Base-by-base conservation (phyloP, 2,329 filamentous ascomycete species). In the Trichoderma aggressivum region DNA sequence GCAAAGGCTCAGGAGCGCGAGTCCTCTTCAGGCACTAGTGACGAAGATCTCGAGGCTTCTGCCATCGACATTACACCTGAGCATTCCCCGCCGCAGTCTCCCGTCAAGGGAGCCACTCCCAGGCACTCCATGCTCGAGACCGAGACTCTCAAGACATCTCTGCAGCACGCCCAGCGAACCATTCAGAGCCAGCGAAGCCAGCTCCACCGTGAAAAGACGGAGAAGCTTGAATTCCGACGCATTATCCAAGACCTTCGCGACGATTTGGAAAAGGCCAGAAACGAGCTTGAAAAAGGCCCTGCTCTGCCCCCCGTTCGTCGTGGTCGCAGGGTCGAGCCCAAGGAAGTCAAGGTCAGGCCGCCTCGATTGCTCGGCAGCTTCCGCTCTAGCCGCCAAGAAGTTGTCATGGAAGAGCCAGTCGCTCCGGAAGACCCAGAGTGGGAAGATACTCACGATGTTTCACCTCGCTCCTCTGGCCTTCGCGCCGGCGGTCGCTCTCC, bases 201-300 rank as follows among this genome's bases (percentile, higher is more conserved):
- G 77, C 92, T 98, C 60, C 95, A 99, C 80, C 92, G 96, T 39
- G 96, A 99, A 81, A 99, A 98, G 89, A 98, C 95, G 0, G 96
- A 99, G 81, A 99, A 98, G 85, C 88, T 98, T 32, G 96, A 99
- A 81, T 88, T 98, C 68, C 94, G 94, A 82, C 92, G 95, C 72
- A 93, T 99, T 88, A 88, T 98, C 34, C 95, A 98, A 82, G 96
- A 99, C 77, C 92, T 95, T 28, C 90, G 94, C 43, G 96, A 99
- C 79, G 96, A 99, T 77, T 84, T 99, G 32, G 96, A 92, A 77
- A 86, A 94, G 80, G 82, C 89, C 60, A 88, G 90, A 72, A 88
- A 84, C 70, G 68, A 72, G 53, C 66, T 65, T 24, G 87, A 89
- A 36, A 82, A 82, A 60, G 79, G 73, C 26, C 80, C 81, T 63